Percentiles rank a stretch among this genome's conserved stretches.
These are phyloP conservation scores for Fomitopsis palustris DNA, from an alignment of 1,284 basidiomycete genomes.

Conservation along the genomic window DNA sequence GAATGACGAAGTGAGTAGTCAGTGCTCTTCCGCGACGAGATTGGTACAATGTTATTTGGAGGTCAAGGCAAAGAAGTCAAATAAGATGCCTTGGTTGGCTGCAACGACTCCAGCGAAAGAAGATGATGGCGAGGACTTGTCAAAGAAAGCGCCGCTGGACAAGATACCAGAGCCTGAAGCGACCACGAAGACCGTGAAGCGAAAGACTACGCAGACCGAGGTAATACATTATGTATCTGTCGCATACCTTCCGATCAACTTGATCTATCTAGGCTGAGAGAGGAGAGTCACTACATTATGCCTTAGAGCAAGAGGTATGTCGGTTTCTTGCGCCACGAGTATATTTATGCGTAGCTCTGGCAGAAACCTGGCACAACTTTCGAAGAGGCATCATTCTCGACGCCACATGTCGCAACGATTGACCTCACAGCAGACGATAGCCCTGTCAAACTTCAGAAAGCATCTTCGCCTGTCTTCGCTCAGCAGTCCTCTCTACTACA, in stretches of 20 bases:
- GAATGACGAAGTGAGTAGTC: background rate
- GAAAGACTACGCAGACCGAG: background rate
- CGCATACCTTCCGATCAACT: background rate
- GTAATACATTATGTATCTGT: background rate
- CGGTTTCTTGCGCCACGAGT: background rate
- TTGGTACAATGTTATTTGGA: background rate
- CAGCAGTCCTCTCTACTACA: too few relatives aligned
- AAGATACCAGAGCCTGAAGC: background rate
- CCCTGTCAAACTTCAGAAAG: background rate
- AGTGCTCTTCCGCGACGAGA: background rate
- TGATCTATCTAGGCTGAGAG: background rate
- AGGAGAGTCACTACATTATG: background rate
- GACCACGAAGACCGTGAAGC: background rate
- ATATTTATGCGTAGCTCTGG: background rate
- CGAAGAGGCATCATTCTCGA: background rate
- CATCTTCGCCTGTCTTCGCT: too few relatives aligned
- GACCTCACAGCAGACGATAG: conserved; percentile 20
- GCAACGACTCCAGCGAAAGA: background rate
- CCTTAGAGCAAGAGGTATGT: background rate
- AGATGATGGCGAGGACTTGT: background rate
- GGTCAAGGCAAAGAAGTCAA: conserved; percentile 6
- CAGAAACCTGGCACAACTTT: background rate
- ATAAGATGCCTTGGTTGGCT: conserved; percentile 13
- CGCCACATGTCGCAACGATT: conserved; percentile 9
- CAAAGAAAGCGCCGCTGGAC: too few relatives aligned